Percentiles rank a stretch among this genome's conserved stretches.
These are phyloP conservation scores for Cytospora chrysosperma DNA, from an alignment of 2,329 filamentous ascomycete species.

Conservation along the genomic window DNA sequence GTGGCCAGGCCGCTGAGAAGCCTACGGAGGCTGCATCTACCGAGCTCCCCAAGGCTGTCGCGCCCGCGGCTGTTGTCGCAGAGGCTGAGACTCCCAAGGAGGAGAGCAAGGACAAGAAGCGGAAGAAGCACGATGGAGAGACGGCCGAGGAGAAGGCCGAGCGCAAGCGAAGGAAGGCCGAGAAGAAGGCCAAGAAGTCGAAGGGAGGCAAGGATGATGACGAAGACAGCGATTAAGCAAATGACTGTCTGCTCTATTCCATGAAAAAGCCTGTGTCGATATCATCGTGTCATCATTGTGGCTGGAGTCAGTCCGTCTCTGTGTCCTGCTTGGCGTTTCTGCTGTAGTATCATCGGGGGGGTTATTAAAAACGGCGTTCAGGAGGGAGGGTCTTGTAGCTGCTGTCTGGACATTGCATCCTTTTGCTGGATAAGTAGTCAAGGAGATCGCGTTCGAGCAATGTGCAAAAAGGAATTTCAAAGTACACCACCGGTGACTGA, in stretches of 20 bases:
- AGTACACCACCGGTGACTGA: background rate
- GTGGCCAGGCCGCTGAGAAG: conserved; percentile 37
- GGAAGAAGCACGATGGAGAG: conserved; percentile 78
- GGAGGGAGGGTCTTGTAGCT: conserved; percentile 4
- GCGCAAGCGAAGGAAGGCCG: conserved; percentile 34
- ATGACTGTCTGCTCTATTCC: conserved; percentile 6
- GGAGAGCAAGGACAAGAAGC: conserved; percentile 72
- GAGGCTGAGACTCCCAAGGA: conserved; percentile 37
- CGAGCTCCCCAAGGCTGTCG: conserved; percentile 39
- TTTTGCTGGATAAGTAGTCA: conserved; percentile 2
- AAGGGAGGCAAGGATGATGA: conserved; percentile 25
- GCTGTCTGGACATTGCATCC: conserved; percentile 5
- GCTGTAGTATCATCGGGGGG: conserved; percentile 18
- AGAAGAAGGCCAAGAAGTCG: conserved; percentile 34
- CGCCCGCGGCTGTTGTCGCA: conserved; percentile 37
- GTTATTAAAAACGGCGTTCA: conserved; percentile 20
- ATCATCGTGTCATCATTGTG: conserved; percentile 17
- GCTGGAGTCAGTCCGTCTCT: conserved; percentile 15
- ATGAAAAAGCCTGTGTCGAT: conserved; percentile 4
- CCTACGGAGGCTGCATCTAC: conserved; percentile 44
- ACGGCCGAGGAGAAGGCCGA: conserved; percentile 63
- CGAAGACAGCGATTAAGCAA: conserved; percentile 27
- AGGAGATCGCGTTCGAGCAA: conserved; percentile 6
- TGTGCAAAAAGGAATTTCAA: background rate
- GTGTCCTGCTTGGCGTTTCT: conserved; percentile 18